Conservation (phyloP, 1,284 basidiomycete species). For the Wallemia mellicola region DNA sequence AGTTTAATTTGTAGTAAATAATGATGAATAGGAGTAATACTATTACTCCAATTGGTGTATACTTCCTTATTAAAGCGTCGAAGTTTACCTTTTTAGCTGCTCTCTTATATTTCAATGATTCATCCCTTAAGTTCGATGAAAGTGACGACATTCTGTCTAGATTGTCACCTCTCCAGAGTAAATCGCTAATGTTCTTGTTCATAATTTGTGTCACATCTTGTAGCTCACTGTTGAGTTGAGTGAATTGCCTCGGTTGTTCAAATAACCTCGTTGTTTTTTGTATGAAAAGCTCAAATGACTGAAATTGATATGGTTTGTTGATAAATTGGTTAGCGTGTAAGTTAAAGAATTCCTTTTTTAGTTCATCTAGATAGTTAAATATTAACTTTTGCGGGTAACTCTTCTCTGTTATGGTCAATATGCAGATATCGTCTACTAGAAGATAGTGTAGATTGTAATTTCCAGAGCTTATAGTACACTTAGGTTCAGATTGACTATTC, state of each 20-base stretch:
- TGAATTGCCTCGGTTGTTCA: slow-evolving; percentile 10
- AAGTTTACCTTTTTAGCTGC: slow-evolving; percentile 83
- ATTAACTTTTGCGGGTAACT: slow-evolving; percentile 92
- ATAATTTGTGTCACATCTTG: slow-evolving; percentile 96
- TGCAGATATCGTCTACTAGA: slow-evolving; percentile 72
- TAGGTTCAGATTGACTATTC: slow-evolving; percentile 69
- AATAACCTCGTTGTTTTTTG: slow-evolving; percentile 87
- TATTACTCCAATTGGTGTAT: slow-evolving; percentile 63
- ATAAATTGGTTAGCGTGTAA: slow-evolving; percentile 80
- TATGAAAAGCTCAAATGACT: slow-evolving; percentile 29
- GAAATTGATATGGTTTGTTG: slow-evolving; percentile 76
- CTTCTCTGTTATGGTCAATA: slow-evolving; percentile 80
- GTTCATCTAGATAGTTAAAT: slow-evolving; percentile 88
- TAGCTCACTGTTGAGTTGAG: slow-evolving; percentile 66
- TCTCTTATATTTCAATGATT: slow-evolving; percentile 91
- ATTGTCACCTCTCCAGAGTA: slow-evolving; percentile 88
- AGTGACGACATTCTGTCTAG: slow-evolving; percentile 90
- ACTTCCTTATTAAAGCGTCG: slow-evolving; percentile 76
- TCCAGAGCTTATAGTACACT: slow-evolving; percentile 89
- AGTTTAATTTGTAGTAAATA: slow-evolving; percentile 31
- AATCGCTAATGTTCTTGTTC: slow-evolving; percentile 99
- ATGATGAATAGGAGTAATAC: slow-evolving; percentile 53
- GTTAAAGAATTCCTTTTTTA: slow-evolving; percentile 75
- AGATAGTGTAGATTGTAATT: slow-evolving; percentile 86
- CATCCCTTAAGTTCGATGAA: slow-evolving; percentile 83